Percentiles rank a stretch among this genome's conserved stretches.
These are phyloP conservation scores for Phtheirospermum japonicum DNA, from an alignment of 257 asterid genomes.

Conservation along the genomic window DNA sequence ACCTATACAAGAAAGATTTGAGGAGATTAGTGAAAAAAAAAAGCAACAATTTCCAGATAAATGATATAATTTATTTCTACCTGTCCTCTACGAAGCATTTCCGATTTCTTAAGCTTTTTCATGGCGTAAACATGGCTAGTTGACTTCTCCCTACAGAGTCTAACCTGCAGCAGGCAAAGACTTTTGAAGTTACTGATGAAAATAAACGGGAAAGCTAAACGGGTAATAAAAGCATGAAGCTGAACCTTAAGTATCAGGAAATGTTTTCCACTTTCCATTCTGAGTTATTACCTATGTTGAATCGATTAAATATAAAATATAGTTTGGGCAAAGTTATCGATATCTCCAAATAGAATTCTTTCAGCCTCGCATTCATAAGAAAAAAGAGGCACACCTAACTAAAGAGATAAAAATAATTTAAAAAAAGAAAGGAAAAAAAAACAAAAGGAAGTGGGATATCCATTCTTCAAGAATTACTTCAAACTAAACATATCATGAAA, in stretches of 20 bases:
- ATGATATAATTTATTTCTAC: slow-evolving; percentile 35
- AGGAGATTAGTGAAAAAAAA: slow-evolving; percentile 17
- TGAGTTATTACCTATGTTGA: slow-evolving; percentile 6
- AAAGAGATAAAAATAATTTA: neutral
- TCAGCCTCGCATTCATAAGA: slow-evolving; percentile 13
- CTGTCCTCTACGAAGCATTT: slow-evolving; percentile 99
- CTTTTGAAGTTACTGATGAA: slow-evolving; percentile 1
- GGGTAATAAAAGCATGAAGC: slow-evolving; percentile 1
- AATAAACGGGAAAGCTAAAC: slow-evolving; percentile 17
- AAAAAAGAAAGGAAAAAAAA: neutral
- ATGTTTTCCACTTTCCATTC: neutral
- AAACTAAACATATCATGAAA: slow-evolving; percentile 7
- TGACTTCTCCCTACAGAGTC: slow-evolving; percentile 86
- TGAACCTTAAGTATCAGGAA: slow-evolving; percentile 14
- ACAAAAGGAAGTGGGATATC: neutral
- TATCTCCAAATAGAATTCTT: neutral
- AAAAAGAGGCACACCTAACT: neutral
- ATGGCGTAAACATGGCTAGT: slow-evolving; percentile 90
- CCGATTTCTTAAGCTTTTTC: slow-evolving; percentile 97
- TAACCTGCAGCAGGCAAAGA: slow-evolving; percentile 51
- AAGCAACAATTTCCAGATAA: slow-evolving; percentile 8
- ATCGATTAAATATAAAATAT: neutral
- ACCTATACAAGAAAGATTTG: slow-evolving; percentile 46
- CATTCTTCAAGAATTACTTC: slow-evolving; percentile 9
- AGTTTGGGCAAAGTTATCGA: neutral